Conservation (phyloP, 192 early-diverging fungal species). For the Backusella parvicylindrica region DNA sequence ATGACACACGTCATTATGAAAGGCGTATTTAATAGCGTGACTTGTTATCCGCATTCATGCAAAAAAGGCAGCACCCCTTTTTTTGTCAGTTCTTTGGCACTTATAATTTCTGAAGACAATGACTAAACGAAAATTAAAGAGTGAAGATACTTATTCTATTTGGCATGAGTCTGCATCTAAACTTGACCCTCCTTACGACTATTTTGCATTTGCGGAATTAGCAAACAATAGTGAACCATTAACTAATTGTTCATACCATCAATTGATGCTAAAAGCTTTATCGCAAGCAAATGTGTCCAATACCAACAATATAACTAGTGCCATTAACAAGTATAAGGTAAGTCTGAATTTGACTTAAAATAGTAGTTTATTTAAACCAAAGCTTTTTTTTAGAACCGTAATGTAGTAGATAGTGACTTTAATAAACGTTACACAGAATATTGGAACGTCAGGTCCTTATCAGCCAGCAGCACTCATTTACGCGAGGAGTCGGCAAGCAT, state of each 20-base stretch:
- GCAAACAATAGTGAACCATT: neutral
- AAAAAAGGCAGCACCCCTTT: neutral
- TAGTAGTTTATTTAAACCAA: neutral
- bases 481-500: neutral
- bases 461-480: no score
- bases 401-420: neutral
- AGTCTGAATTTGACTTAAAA: neutral
- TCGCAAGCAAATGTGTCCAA: neutral
- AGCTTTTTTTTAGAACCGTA: neutral
- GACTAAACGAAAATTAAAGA: constrained; percentile 5
- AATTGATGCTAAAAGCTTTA: constrained; percentile 4
- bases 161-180: constrained; percentile 10
- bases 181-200: neutral
- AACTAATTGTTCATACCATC: neutral
- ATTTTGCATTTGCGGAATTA: constrained; percentile 6
- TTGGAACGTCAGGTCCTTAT: no score
- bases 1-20: no score
- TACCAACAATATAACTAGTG: constrained; percentile 7
- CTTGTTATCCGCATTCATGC: neutral
- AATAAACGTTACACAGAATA: no score
- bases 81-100: neutral
- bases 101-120: neutral
- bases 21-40: neutral
- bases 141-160: neutral
- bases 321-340: constrained; percentile 7